Conservation (phyloP, 1,284 basidiomycete species). For the Ceratobasidium papillatum region DNA sequence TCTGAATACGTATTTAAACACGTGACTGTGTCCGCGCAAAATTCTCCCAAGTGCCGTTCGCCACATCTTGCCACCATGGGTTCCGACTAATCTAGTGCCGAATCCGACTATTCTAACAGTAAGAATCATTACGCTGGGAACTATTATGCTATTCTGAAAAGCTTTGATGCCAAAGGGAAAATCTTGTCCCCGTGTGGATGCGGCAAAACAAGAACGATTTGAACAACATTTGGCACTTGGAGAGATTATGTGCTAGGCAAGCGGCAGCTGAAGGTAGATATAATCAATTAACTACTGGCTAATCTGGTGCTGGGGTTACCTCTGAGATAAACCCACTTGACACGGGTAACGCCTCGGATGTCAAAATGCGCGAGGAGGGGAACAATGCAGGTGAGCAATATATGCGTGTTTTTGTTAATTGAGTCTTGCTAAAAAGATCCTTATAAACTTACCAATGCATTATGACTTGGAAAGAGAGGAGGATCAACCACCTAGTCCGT, state of each 20-base stretch:
- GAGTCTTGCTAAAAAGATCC: too few relatives aligned
- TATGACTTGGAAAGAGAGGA: neutral
- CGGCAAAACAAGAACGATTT: too few relatives aligned
- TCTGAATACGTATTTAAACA: neutral
- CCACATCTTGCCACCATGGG: neutral
- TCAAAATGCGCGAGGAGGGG: neutral
- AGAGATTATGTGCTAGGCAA: too few relatives aligned
- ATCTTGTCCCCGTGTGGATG: neutral
- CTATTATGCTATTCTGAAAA: neutral
- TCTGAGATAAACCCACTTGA: neutral
- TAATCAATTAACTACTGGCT: neutral
- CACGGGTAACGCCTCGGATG: neutral
- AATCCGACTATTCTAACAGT: neutral
- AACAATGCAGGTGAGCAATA: neutral
- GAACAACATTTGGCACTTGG: neutral
- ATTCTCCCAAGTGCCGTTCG: slow-evolving; percentile 16
- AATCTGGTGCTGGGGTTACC: neutral
- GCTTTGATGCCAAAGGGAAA: neutral
- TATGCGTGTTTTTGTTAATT: neutral
- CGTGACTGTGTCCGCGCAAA: neutral
- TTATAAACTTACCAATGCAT: neutral
- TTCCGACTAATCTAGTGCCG: neutral
- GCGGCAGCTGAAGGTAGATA: too few relatives aligned
- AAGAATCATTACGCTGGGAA: neutral
- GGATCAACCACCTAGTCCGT: neutral